Evolutionary conservation across 176 grass and related monocot genomes (phyloP).

Genomic region (Rhipidocladum racemiflorum): DNA sequence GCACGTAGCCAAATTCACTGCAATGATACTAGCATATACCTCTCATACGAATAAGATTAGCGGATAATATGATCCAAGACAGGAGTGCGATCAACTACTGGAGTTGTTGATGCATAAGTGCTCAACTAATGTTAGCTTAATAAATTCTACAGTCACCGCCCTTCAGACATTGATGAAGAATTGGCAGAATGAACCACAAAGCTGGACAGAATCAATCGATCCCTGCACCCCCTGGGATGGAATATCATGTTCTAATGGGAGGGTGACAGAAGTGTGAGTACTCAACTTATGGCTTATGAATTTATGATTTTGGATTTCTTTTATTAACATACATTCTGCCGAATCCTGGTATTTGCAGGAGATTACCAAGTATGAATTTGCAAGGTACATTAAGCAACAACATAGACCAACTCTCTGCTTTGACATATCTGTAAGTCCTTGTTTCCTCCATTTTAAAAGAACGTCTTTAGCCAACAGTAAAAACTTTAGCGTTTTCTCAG

Average conservation of each 20-base stretch:
- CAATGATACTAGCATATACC: not conserved
- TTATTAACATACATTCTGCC: slow-evolving; percentile 13
- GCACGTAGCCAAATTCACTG: no score
- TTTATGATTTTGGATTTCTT: slow-evolving; percentile 17
- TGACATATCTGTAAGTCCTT: slow-evolving; percentile 69
- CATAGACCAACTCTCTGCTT: slow-evolving; percentile 58
- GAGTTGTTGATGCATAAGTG: slow-evolving; percentile 17
- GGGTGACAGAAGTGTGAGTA: slow-evolving; percentile 66
- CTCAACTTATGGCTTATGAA: slow-evolving; percentile 9
- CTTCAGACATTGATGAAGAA: slow-evolving; percentile 53
- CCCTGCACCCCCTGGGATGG: slow-evolving; percentile 83
- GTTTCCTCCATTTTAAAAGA: slow-evolving; percentile 16
- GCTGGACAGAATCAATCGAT: slow-evolving; percentile 59
- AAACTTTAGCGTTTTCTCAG: slow-evolving; percentile 16
- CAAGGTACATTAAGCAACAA: slow-evolving; percentile 54
- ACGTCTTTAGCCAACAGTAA: not conserved
- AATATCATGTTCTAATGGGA: slow-evolving; percentile 60
- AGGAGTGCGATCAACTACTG: not conserved
- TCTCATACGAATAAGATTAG: slow-evolving; percentile 1
- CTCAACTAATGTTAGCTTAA: slow-evolving; percentile 26
- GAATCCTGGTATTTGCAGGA: slow-evolving; percentile 50
- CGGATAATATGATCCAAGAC: slow-evolving; percentile 3
- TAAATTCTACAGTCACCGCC: slow-evolving; percentile 49
- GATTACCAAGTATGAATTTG: slow-evolving; percentile 55
- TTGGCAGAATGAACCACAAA: slow-evolving; percentile 74